Evolutionary conservation across 768 basidiomycete genomes (phyloP).

Genomic region (Trametes sanguinea): DNA sequence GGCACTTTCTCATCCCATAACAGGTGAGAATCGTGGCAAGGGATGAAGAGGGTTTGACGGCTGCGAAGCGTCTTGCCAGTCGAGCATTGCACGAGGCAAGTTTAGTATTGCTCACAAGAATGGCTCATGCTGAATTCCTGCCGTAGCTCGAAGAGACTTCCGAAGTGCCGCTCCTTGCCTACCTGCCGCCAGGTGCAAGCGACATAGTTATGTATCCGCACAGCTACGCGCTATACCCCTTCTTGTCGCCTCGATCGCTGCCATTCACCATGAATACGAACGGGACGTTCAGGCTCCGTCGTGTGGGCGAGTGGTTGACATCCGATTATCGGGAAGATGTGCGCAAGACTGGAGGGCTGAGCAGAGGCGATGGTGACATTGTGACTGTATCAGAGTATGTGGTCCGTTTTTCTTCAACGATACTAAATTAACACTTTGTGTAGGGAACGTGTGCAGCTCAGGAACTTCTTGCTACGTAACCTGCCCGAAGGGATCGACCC

Average conservation of each 20-base stretch:
- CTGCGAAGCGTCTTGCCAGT: slow-evolving; percentile 54
- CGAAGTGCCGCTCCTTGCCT: slow-evolving; percentile 22
- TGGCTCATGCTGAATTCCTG: neutral
- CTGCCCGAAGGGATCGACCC: neutral
- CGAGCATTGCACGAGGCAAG: slow-evolving; percentile 57
- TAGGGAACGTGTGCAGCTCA: slow-evolving; percentile 20
- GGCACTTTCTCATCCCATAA: neutral
- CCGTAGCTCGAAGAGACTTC: slow-evolving; percentile 2
- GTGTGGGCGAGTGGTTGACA: slow-evolving; percentile 62
- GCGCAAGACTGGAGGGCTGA: slow-evolving; percentile 41
- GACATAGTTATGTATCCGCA: slow-evolving; percentile 32
- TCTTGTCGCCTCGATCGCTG: slow-evolving; percentile 49
- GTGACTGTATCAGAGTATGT: slow-evolving; percentile 42
- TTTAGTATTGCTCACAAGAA: neutral
- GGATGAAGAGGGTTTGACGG: slow-evolving; percentile 38
- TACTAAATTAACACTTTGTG: neutral
- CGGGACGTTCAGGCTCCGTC: slow-evolving; percentile 58
- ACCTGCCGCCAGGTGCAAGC: slow-evolving; percentile 20
- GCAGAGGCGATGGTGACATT: slow-evolving; percentile 37
- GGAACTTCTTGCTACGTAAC: slow-evolving; percentile 7
- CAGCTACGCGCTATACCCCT: slow-evolving; percentile 69
- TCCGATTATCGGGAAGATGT: slow-evolving; percentile 37
- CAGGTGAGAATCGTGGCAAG: slow-evolving; percentile 62
- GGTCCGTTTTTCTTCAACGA: neutral
- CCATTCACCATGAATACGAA: slow-evolving; percentile 49